Base-by-base conservation (phyloP, 345 rosid genomes). In the Salix viminalis region DNA sequence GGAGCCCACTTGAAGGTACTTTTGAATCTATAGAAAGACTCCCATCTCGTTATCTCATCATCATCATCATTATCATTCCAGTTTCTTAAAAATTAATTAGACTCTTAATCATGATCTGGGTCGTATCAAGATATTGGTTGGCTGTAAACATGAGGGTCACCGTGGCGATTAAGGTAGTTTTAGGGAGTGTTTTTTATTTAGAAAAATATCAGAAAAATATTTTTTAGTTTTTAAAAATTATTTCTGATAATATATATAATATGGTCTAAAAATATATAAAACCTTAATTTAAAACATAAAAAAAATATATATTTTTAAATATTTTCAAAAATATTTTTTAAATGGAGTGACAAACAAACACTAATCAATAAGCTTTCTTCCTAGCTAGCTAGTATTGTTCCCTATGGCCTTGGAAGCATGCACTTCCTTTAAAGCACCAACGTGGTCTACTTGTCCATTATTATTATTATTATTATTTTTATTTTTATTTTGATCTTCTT, bases 381-480 rank as follows among this genome's bases (percentile, higher is more conserved):
- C 15, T 70, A 21, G 41, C 48, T 54, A 69, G 48, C 68, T 42
- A 69, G 48, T 64, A 67, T 70, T 80, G 83, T 77, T 66, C 81
- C 78, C 80, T 5, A 11, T 65, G 68, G 81, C 36, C 28, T 79
- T 28, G 77, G 77, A 79, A 81, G 15, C 18, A 65, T 12, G 18
- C 58, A 39, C 34, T 62, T 44, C 6, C 65, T 13, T 65, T 48
- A 54, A 32, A 74, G 26, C 70, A 70, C 23, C 70, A 85, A 87
- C 88, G 19, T 87, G 88, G 84, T 67, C 88, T 39, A 76, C 86
- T 83, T 81, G 46, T 42, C 4, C 46, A 42, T 42, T 42, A 9
- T 41, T 41, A 41, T 30, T 28, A 28, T 37, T 37, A 1, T 6
- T 6, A 1, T 37, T 37, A 37, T 39, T 41, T 2, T 41, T 32